These are phyloP conservation scores for Penicillium daleae DNA, from an alignment of 495 filamentous ascomycete genomes.

Conservation along the genomic window DNA sequence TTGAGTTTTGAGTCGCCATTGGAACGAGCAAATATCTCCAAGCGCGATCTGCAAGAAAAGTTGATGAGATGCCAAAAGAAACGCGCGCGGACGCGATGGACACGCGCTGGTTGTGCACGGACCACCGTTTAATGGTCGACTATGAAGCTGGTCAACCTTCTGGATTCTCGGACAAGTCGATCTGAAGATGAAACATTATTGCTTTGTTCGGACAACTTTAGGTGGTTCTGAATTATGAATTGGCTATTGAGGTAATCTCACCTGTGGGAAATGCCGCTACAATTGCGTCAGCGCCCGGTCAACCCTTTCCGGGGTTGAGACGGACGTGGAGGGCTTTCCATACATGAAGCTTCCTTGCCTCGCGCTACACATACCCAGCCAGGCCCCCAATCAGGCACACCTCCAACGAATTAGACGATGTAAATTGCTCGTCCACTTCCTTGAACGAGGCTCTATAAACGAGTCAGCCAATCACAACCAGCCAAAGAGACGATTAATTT, in stretches of 20 bases:
- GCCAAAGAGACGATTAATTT: neutral
- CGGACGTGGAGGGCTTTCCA: no score
- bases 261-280: neutral
- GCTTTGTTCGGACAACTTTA: neutral
- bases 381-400: neutral
- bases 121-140: slow-evolving; percentile 25
- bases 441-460: neutral
- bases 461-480: neutral
- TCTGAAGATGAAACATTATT: neutral
- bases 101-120: slow-evolving; percentile 21
- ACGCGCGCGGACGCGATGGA: slow-evolving; percentile 21
- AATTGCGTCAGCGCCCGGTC: neutral
- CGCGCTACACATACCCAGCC: neutral
- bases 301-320: neutral
- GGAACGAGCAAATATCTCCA: neutral
- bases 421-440: neutral
- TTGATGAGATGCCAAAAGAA: slow-evolving; percentile 5
- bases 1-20: slow-evolving; percentile 66
- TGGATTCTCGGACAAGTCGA: neutral
- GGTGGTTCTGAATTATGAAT: neutral
- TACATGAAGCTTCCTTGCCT: no score
- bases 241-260: neutral
- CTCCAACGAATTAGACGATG: neutral
- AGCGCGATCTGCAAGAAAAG: slow-evolving; percentile 2
- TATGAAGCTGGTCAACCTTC: neutral